Evolutionary conservation across 768 basidiomycete species (phyloP), one percentile per base, ranked within the genome.

Genomic region (Grammothele lineata): DNA sequence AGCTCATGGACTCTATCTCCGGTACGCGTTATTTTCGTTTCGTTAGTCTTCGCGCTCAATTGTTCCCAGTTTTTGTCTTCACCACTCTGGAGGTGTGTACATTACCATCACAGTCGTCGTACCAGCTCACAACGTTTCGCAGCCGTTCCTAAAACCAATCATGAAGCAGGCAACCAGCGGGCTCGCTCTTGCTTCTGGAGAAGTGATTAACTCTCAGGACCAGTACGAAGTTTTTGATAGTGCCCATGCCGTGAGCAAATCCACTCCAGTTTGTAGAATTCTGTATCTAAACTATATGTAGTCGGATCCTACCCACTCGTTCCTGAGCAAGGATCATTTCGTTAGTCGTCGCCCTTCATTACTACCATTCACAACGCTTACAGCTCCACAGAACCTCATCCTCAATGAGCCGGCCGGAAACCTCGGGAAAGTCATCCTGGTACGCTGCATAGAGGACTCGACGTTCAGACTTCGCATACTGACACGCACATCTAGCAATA

Each of bases 171-270:
- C 90, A 0, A 92, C 84, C 0, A 52, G 62, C 9, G 80, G 79
- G 4, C 70, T 93, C 25, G 68, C 72, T 36, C 66, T 70, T 30
- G 84, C 83, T 5, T 86, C 87, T 0, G 78, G 78, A 17, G 81
- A 89, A 56, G 89, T 92, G 15, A 85, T 92, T 57, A 74, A 89
- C 64, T 84, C 69, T 14, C 74, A 81, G 44, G 91, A 93, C 60
- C 91, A 92, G 58, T 90, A 85, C 54, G 83, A 89, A 68, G 84
- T 92, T 4, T 95, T 92, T 72, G 82, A 93, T 51, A 83, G 92
- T 62, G 84, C 87, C 2, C 69, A 77, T 48, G 85, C 88, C 12
- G 85, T 87, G 55, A 60, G 74, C 73, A 48, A 5, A 48, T 57
- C 18, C 41, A 17, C 7, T 17, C n/a, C 35, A 9, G n/a, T 30